Evolutionary conservation across 1,139 yeast species (phyloP), one percentile per base, ranked within the genome.

Genomic region (Candida smagusa): DNA sequence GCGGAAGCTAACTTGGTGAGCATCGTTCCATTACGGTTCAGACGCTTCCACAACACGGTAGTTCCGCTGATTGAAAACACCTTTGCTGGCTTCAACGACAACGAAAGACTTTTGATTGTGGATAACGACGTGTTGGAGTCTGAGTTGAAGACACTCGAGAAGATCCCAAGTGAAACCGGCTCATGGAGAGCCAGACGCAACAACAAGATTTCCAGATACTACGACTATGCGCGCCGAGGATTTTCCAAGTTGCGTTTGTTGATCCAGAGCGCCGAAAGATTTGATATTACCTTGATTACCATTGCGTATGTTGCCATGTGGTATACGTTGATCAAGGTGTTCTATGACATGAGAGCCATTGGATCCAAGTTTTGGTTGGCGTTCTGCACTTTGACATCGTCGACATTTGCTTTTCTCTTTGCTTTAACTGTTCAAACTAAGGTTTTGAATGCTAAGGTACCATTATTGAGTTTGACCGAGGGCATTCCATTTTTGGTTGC

Each of bases 401-500:
- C 96, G 3, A 77, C 85, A 26, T 85, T 88, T 65, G 95, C 97
- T 7, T 85, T 92, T 54, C 69, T 90, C 47, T 78, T 87, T 52
- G 97, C 97, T 2, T 72, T 88, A 49, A 70, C 71, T n/a, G 77
- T 82, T 46, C 74, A 89, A 23, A 78, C 88, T 24, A 59, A 74
- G 37, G 54, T 81, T n/a, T 54, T 69, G 39, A 64, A 70, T 29
- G 58, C 73, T 32, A 74, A 72, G 36, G 84, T 92, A 27, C 80
- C 96, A 6, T 71, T 88, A 41, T 67, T 86, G 43, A 81, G 89
- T 44, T 71, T 92, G 49, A 79, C 92, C 38, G 97, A 92, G 67
- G 97, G 97, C 9, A 68, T 92, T 35, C 98, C 98, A 21, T 92
- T 92, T 61, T 73, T 92, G 52, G 96, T 90, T 13, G 92, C 96